Base-by-base conservation (phyloP, 805 yeast species). In the Middelhovenomyces tepae region DNA sequence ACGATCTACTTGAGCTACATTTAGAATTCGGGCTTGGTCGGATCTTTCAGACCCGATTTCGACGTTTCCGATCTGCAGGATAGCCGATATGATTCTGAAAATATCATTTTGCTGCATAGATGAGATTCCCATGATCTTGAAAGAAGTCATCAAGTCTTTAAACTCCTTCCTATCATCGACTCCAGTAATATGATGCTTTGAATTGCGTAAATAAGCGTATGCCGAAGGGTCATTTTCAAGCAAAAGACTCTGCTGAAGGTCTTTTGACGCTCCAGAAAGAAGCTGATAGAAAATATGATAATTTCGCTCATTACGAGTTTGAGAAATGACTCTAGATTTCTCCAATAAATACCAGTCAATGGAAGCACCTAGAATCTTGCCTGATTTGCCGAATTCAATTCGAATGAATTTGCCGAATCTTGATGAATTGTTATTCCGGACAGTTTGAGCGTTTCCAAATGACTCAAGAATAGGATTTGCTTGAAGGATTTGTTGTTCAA, bases 361-460 rank as follows among this genome's bases (percentile, higher is more conserved):
- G 44, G 82, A 78, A 7, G 97, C 97, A 8, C 95, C 95, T 14
- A 72, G 65, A 28, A 91, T 78, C 38, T 69, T 69, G 3, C 84
- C 84, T 7, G 66, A 54, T 3, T 60, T 48, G 36, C 71, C 67
- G 46, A 89, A 83, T 51, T 77, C 85, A 38, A 91, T 82, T 50
- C 86, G 80, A 43, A 91, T 83, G 51, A 91, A 91, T 59, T 91
- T 91, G 23, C 99, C 99, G 55, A 91, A 91, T 51, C 99, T 73
- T 4, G 97, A 89, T 3, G 96, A 86, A 57, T 91, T 91, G 55
- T 87, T 77, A 54, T 91, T 91, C 48, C 91, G 73, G 10, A 85
- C 83, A 0, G 99, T 91, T 50, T 89, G 94, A 2, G 99, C 89
- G 56, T 91, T 91, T 46, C 99, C 99, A 57, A 91, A 91, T 20